Percentiles rank a stretch among this genome's conserved stretches.
Evolutionary conservation across 169 alveolate genomes (phyloP).

Genomic region (Cryptosporidium sp.): DNA sequence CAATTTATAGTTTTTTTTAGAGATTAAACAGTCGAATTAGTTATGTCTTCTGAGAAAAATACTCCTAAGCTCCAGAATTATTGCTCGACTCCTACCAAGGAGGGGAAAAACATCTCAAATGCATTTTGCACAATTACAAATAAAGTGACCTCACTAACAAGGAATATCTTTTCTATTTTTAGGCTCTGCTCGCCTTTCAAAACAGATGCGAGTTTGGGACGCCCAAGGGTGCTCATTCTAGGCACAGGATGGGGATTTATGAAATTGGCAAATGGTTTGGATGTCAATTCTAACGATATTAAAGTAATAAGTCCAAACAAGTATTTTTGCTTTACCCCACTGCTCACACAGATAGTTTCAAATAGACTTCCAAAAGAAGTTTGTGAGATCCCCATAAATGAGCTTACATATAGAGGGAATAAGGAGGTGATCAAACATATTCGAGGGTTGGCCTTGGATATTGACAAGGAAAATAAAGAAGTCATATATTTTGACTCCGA

Average conservation of each 20-base stretch:
- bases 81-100: neutral
- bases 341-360: conserved; percentile 60
- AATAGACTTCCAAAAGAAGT: conserved; percentile 52
- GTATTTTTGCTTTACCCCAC: conserved; percentile 35
- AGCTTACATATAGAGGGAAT: conserved; percentile 40
- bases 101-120: neutral
- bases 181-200: neutral
- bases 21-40: neutral
- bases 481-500: conserved; percentile 38
- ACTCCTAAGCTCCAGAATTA: neutral
- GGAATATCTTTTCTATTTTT: neutral
- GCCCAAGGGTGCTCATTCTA: conserved; percentile 19
- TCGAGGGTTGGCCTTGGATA: conserved; percentile 40
- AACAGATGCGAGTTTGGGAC: neutral
- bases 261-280: conserved; percentile 2
- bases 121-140: neutral
- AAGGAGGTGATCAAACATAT: conserved; percentile 38
- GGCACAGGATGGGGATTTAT: conserved; percentile 74
- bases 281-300: conserved; percentile 28
- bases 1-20: neutral
- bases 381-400: conserved; percentile 44
- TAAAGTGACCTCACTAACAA: neutral
- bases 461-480: conserved; percentile 46
- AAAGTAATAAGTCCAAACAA: conserved; percentile 37
- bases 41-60: neutral